Base-by-base conservation (phyloP, 2,329 filamentous ascomycete genomes). In the Amylocarpus encephaloides region DNA sequence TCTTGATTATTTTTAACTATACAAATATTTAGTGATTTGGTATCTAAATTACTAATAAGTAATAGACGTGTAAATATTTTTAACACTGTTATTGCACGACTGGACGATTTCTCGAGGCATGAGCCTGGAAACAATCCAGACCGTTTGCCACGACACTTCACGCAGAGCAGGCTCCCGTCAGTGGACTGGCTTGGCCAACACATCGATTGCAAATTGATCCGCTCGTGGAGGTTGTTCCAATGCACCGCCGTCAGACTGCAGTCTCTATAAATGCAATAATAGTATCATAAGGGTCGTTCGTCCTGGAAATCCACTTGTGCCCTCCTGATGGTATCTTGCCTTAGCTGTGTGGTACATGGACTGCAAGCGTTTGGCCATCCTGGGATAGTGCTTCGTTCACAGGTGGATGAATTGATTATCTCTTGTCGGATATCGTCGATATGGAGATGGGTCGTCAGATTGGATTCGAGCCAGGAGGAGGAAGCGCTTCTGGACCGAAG, bases 401-500 rank as follows among this genome's bases (percentile, higher is more conserved):
- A 26, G 4, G 22, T 26, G 4, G 4, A 4, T 26, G 7, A 26
- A 26, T 26, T 26, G n/a, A n/a, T n/a, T n/a, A n/a, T n/a, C 22
- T 26, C 22, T 7, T 4, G 22, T 7, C 4, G 4, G 4, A 26
- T 7, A 26, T 26, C 22, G 4, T 26, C 22, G 22, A 7, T 26
- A 26, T 26, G 22, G 22, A 26, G 22, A 26, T 26, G 4, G 22
- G 22, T 26, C 22, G 34, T 36, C 34, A 59, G 46, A 30, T 26
- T 26, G 22, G 22, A 7, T 26, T 26, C 7, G 55, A 55, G 29
- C 54, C 50, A 40, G 58, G 59, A 11, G 60, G 61, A 43, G 62
- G 58, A 44, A 86, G 70, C 44, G 77, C 71, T 34, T 80, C 77
- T 0, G 83, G 83, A 0, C 83, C 82, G 67, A 86, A 87, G 0